Percentiles rank a stretch among this genome's conserved stretches.
Conservation (phyloP, 2,329 filamentous ascomycete species). For the Beauveria brongniartii region DNA sequence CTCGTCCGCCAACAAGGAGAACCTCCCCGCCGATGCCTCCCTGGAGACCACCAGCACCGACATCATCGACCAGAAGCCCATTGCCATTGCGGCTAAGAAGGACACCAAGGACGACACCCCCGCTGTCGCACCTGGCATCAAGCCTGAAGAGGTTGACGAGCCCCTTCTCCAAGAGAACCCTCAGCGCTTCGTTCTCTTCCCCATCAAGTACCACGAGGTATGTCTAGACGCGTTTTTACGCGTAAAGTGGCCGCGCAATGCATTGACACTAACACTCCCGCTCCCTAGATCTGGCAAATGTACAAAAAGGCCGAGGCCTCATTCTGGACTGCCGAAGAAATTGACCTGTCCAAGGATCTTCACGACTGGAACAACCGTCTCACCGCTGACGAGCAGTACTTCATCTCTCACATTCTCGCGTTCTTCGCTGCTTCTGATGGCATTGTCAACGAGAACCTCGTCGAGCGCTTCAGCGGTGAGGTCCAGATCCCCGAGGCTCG, state of each 20-base stretch:
- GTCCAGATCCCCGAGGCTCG: slow-evolving; percentile 96
- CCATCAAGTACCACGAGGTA: slow-evolving; percentile 99
- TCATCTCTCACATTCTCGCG: slow-evolving; percentile 95
- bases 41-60: slow-evolving; percentile 39
- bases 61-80: slow-evolving; percentile 51
- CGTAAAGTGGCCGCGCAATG: slow-evolving; percentile 51
- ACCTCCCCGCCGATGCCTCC: slow-evolving; percentile 46
- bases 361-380: slow-evolving; percentile 99
- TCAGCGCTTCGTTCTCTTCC: slow-evolving; percentile 93
- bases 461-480: slow-evolving; percentile 95
- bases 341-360: slow-evolving; percentile 96
- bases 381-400: slow-evolving; percentile 95
- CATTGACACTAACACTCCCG: slow-evolving; percentile 29
- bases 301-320: slow-evolving; percentile 99
- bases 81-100: slow-evolving; percentile 41
- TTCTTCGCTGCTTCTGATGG: slow-evolving; percentile 99
- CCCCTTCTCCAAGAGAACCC: slow-evolving; percentile 93
- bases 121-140: slow-evolving; percentile 43
- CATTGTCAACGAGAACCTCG: slow-evolving; percentile 98
- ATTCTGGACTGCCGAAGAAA: slow-evolving; percentile 99
- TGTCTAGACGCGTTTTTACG: slow-evolving; percentile 51
- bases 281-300: slow-evolving; percentile 92
- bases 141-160: slow-evolving; percentile 70
- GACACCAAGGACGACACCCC: slow-evolving; percentile 34
- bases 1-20: slow-evolving; percentile 70